Base-by-base conservation (phyloP, 1,139 yeast species). In the Wickerhamomyces sp. region DNA sequence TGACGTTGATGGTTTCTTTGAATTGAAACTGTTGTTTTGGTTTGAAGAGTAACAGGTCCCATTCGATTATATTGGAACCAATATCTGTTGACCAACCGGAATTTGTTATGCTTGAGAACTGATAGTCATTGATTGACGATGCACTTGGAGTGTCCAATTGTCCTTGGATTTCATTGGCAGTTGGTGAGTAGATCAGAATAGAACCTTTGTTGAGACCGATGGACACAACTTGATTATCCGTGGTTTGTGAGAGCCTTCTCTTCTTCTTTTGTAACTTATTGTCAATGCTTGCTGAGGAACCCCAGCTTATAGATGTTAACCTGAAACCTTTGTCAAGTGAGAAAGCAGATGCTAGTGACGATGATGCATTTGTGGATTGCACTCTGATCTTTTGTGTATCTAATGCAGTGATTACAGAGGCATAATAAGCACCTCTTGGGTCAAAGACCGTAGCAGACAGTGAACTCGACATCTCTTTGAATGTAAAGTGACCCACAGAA, bases 331-430 rank as follows among this genome's bases (percentile, higher is more conserved):
- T 76, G 30, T 76, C 86, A 33, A 86, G 64, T 18, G 66, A 57
- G 35, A 64, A 61, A 12, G 65, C 64, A 25, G 55, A 55, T 14
- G 68, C 68, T 33, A 73, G 64, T 8, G 67, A 55, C 8, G 69
- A 59, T 16, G 66, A 50, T 12, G 68, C 48, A 32, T 62, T 66
- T 7, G 75, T 60, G 7, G 84, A 69, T 47, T 74, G 80, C 4
- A 85, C 84, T 44, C 80, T 71, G 31, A 88, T 62, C 48, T 79
- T 78, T 52, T 85, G 91, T 9, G 78, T 68, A 54, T 87, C 95
- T 42, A 88, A 68, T 4, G 88, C 81, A 27, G 78, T 74, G 18
- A 76, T 63, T 1, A 78, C 88, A 32, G 78, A 72, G 15, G 94
- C 93, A 48, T 79, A 69, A 50, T 70, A 70, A 30, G 71, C 65